phyloP scores from a whole-genome alignment of 306 rosid genomes.

The Inga leiocalycina region DNA sequence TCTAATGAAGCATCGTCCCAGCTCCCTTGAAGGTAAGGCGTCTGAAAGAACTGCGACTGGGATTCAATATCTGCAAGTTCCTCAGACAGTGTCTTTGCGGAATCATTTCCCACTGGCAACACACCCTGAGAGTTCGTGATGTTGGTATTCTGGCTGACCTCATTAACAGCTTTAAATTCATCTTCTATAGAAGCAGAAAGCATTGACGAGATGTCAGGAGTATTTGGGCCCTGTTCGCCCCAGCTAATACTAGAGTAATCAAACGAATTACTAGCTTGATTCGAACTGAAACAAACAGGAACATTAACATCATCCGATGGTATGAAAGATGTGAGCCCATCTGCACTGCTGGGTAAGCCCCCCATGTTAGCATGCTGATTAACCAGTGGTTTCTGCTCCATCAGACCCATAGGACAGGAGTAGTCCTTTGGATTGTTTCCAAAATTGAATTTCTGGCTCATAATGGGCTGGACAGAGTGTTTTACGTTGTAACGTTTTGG shows the following conservation, averaged over 20 bases:
- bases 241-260: constrained; percentile 65
- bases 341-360: constrained; percentile 44
- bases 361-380: constrained; percentile 48
- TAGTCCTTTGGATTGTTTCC: constrained; percentile 40
- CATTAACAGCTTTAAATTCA: constrained; percentile 46
- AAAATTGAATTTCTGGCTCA: constrained; percentile 39
- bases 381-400: constrained; percentile 67
- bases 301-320: constrained; percentile 36
- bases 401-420: constrained; percentile 40
- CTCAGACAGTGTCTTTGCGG: constrained; percentile 63
- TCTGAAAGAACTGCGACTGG: constrained; percentile 60
- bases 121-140: constrained; percentile 44
- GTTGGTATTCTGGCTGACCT: constrained; percentile 48
- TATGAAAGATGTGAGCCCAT: constrained; percentile 38
- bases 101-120: constrained; percentile 33
- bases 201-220: constrained; percentile 77
- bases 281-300: constrained; percentile 57
- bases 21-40: constrained; percentile 57
- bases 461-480: constrained; percentile 42
- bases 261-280: constrained; percentile 77
- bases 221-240: constrained; percentile 64
- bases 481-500: constrained; percentile 42
- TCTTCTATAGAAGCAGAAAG: constrained; percentile 58
- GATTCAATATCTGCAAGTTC: constrained; percentile 72
- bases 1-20: constrained; percentile 66